Evolutionary conservation across 352 stramenopile species (phyloP), one percentile per base, ranked within the genome.

Genomic region (Globisporangium canariense): DNA sequence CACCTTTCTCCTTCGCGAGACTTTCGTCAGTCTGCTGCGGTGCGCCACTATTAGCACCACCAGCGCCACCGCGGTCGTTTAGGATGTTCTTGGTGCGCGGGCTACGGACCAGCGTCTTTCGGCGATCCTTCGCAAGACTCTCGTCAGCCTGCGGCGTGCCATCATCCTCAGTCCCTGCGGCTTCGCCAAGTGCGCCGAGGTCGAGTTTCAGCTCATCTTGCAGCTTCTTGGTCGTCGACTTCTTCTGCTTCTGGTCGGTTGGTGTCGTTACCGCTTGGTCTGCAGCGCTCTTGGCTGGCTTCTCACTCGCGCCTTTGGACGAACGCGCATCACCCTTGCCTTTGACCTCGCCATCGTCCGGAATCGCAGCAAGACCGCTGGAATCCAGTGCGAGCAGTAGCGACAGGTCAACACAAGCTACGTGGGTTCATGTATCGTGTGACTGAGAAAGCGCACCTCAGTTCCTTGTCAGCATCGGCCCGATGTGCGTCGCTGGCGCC

Each of bases 21-120:
- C 20, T 7, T 18, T 54, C 49, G 32, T 57, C 36, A 28, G 22
- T 16, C 22, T 30, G 14, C 9, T 4, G 22, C 32, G 7, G 22
- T 25, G 22, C 22, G 22, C 22, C 22, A 25, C 22, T 25, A 25
- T 25, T 25, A 25, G 22, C 22, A 25, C 58, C 38, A 8, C 32
- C 9, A 40, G 34, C 34, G 9, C 0, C 28, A 10, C 14, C 46
- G 16, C 3, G 28, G 13, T n/a, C 16, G 11, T 54, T 20, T 11
- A 65, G 4, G 8, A 65, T 34, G 32, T 54, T 63, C 45, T 52
- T 62, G 14, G 38, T 22, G 18, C 55, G 62, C 10, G 62, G 62
- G 22, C 62, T 68, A 3, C 62, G 62, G 1, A n/a, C 3, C 16
- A 68, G 54, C 14, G 34, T 62, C 20, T 57, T 52, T 18, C 46